Conservation (phyloP, 495 filamentous ascomycete species). For the Annulohypoxylon maeteangense region DNA sequence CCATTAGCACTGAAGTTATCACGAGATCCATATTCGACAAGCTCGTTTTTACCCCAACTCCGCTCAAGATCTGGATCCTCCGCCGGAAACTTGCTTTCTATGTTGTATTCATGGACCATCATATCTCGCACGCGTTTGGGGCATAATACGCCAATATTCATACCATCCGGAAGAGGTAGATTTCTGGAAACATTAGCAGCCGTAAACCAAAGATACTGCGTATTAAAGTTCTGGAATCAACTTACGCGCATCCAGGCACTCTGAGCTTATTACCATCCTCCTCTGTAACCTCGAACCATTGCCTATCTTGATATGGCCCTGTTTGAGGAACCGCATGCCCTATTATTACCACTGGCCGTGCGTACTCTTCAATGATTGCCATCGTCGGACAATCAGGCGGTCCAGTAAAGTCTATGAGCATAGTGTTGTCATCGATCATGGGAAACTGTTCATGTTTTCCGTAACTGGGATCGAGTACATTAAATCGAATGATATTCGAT, state of each 20-base stretch:
- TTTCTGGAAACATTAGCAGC: constrained; percentile 3
- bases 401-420: constrained; percentile 14
- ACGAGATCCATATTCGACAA: constrained; percentile 13
- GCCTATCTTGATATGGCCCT: constrained; percentile 20
- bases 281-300: constrained; percentile 39
- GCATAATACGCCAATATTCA: neutral
- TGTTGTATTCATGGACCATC: constrained; percentile 27
- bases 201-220: too few species aligned
- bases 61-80: neutral
- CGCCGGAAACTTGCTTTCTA: constrained; percentile 24
- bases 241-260: constrained; percentile 34
- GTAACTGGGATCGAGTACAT: constrained; percentile 26
- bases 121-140: constrained; percentile 35
- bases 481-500: constrained; percentile 1
- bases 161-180: constrained; percentile 8
- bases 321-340: constrained; percentile 3
- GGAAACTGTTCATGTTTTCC: constrained; percentile 28
- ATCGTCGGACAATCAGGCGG: constrained; percentile 23
- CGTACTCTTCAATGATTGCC: constrained; percentile 29
- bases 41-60: constrained; percentile 14
- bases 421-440: constrained; percentile 27
- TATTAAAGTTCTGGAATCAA: neutral
- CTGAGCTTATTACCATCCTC: constrained; percentile 18
- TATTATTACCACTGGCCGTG: constrained; percentile 31
- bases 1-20: neutral